Percentiles rank a stretch among this genome's conserved stretches.
Conservation (phyloP, 371 early-diverging fungal genomes). For the Actinomortierella ambigua region DNA sequence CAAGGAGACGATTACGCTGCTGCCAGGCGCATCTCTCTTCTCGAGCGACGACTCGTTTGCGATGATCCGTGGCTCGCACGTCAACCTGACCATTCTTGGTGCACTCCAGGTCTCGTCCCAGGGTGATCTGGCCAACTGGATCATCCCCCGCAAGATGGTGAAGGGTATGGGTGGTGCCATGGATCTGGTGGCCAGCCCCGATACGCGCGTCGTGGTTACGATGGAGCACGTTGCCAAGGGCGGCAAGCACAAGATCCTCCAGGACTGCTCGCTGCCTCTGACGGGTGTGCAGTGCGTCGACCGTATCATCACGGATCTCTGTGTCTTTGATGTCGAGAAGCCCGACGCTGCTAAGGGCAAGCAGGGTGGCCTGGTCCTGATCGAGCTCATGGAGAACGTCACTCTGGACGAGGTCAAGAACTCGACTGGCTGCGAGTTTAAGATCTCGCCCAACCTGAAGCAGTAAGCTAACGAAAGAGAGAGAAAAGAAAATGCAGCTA, state of each 20-base stretch:
- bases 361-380: conserved; percentile 47
- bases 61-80: conserved; percentile 70
- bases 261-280: conserved; percentile 64
- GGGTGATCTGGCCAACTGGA: conserved; percentile 78
- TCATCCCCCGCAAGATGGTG: conserved; percentile 75
- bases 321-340: conserved; percentile 58
- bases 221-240: conserved; percentile 74
- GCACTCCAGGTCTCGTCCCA: conserved; percentile 67
- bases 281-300: conserved; percentile 70
- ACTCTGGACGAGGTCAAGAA: conserved; percentile 62
- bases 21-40: conserved; percentile 63
- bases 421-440: conserved; percentile 61
- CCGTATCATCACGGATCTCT: conserved; percentile 68
- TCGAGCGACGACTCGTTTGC: conserved; percentile 67
- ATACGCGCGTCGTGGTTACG: conserved; percentile 71
- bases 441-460: conserved; percentile 52
- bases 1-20: conserved; percentile 69
- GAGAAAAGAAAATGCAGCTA: too few species aligned
- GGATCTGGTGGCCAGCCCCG: conserved; percentile 65
- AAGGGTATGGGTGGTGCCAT: conserved; percentile 81
- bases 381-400: conserved; percentile 59
- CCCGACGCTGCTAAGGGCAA: conserved; percentile 10
- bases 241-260: conserved; percentile 67
- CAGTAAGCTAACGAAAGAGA: conserved; percentile 6
- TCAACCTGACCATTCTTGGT: conserved; percentile 69